These are phyloP conservation scores for Viola odorata DNA, from an alignment of 345 rosid genomes.

Conservation along the genomic window DNA sequence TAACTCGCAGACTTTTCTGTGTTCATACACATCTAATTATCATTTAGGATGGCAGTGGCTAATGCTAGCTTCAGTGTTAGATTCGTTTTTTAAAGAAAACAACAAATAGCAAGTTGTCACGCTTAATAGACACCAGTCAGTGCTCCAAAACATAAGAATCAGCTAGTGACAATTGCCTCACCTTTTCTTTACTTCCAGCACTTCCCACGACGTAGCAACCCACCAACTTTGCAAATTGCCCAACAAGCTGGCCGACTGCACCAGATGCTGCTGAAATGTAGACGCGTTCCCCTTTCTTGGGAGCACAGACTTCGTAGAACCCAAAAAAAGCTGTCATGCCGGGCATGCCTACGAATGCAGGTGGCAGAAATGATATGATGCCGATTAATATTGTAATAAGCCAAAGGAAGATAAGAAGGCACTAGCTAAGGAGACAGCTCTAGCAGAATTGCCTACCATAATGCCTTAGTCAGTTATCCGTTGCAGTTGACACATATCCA, in stretches of 20 bases:
- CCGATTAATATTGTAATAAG: neutral
- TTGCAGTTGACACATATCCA: neutral
- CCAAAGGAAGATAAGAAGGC: neutral
- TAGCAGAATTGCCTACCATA: neutral
- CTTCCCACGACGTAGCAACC: conserved; percentile 36
- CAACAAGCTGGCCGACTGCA: conserved; percentile 35
- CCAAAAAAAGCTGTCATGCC: conserved; percentile 35
- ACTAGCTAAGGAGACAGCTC: neutral
- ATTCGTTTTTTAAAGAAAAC: too few relatives aligned
- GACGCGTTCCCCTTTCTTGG: conserved; percentile 23
- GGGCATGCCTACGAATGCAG: conserved; percentile 21
- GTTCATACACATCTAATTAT: neutral
- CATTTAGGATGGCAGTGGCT: neutral
- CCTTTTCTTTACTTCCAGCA: conserved; percentile 32
- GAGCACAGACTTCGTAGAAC: conserved; percentile 30
- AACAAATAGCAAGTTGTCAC: neutral
- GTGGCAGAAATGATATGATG: neutral
- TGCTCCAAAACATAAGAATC: neutral
- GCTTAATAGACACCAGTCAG: neutral
- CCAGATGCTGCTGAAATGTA: conserved; percentile 27
- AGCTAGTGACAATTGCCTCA: neutral
- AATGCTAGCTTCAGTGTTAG: too few relatives aligned
- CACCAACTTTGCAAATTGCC: conserved; percentile 24
- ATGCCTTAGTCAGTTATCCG: neutral
- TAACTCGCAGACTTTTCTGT: neutral